Base-by-base conservation (phyloP, 2,329 filamentous ascomycete species). In the Phialophora verrucosa region DNA sequence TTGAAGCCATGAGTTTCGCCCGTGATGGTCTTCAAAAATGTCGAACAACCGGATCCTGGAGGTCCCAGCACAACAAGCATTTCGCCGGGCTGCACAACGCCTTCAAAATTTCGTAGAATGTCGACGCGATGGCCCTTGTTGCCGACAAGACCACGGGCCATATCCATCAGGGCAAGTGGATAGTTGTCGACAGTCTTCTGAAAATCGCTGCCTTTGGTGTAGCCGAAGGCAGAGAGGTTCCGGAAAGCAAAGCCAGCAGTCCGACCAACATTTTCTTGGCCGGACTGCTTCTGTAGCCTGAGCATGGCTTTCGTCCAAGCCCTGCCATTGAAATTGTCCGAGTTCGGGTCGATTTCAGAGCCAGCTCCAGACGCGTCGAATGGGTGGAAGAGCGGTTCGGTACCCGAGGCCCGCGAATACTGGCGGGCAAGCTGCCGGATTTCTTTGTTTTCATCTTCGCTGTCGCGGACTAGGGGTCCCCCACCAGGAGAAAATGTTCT, bases 1-100 rank as follows among this genome's bases (percentile, higher is more conserved):
- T 85, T 87, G 72, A 96, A 88, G 59, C 92, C 92, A 71, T 93
- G 90, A 25, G 90, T 91, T 78, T 96, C 91, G 67, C 92, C 92
- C 3, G 91, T 87, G 71, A 96, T 87, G 0, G 91, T 91, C 81
- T 96, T 96, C 65, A 96, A 82, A 69, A 96, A 89, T 1, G 92
- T 96, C 17, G 90, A 92, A 77, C 92, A 96, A 62, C 80, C 80
- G 64, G 75, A 76, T 4, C 79, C 78, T 7, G 79, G 78, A 20
- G 77, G 74, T 25, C 79, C 78, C 5, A 80, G 72, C 6, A 81
- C 79, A 56, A 80, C 75, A 11, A 79, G 69, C 67, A 80, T 70
- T 63, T 80, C 85, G 32, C 69, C 67, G 14, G 62, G 55, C 12
- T 63, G 62, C 23, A 70, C 42, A 25, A 67, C 27, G 6, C 70